Evolutionary conservation across 345 rosid species (phyloP), one percentile per base, ranked within the genome.

Genomic region (Reutealis trisperma): DNA sequence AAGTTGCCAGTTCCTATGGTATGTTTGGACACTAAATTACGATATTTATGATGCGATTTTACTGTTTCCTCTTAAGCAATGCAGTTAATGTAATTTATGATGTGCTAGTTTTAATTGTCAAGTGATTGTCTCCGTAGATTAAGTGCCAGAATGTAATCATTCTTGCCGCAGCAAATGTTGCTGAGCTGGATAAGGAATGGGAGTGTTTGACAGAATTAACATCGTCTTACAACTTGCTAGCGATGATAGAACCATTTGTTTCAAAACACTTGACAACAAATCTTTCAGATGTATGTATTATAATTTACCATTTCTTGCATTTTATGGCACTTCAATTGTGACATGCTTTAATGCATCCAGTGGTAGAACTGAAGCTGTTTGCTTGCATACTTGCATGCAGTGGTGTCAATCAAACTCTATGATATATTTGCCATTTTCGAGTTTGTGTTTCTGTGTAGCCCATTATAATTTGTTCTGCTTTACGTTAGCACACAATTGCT

Each of bases 1-100:
- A 88, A 86, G 88, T 90, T 93, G 81, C 78, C 87, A 18, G 88
- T 96, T 64, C 99, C 99, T 80, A 78, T 93, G 95, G 99, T 96
- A 86, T 64, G n/a, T 77, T 69, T 66, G 51, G 77, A 69, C 71
- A 65, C 81, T 83, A 68, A 55, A 61, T 1, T 69, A 57, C 2
- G 5, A 52, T 52, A 52, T 52, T 52, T 13, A 52, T 75, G n/a
- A 18, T 59, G 34, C 41, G 51, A 59, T 34, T 60, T 45, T 69
- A 32, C 21, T 58, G 32, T 6, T 16, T 59, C 41, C 27, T 41
- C 49, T 24, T 37, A 47, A 24, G 41, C 34, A 59, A 62, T 30
- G 41, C 11, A 60, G 18, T 58, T 12, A 34, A 32, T 27, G 7
- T 19, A 14, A 44, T n/a, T 15, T 41, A 55, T 61, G 42, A 41